A percentile compares a stretch with the other conserved stretches of the same genome.
Conservation (phyloP, 2,329 filamentous ascomycete species). For the Aspergillus ustus region DNA sequence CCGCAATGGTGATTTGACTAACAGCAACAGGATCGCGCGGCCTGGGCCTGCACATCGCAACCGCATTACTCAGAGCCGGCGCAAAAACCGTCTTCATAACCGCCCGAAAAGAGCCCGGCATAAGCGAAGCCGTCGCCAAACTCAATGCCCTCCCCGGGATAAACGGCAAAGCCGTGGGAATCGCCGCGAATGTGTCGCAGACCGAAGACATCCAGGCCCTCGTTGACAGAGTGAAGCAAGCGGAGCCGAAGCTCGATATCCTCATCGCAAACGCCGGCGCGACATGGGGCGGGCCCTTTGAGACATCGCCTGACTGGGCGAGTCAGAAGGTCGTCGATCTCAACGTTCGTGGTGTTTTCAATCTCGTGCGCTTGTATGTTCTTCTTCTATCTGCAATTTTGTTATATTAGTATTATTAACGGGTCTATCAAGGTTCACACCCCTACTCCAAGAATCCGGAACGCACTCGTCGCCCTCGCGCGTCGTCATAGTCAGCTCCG, state of each 20-base stretch:
- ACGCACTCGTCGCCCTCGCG: slow-evolving; percentile 7
- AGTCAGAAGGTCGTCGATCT: slow-evolving; percentile 18
- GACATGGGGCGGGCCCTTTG: slow-evolving; percentile 21
- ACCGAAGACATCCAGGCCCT: slow-evolving; percentile 17
- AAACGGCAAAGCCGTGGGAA: slow-evolving; percentile 15
- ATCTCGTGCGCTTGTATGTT: slow-evolving; percentile 17
- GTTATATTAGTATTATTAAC: background rate
- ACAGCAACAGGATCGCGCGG: slow-evolving; percentile 12
- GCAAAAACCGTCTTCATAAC: slow-evolving; percentile 20
- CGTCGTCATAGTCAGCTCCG: slow-evolving; percentile 19
- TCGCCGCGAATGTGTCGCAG: slow-evolving; percentile 14
- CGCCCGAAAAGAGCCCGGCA: slow-evolving; percentile 13
- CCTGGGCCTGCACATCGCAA: slow-evolving; percentile 19
- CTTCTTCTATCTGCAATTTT: background rate
- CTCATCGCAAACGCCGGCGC: slow-evolving; percentile 19
- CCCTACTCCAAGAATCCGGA: slow-evolving; percentile 12
- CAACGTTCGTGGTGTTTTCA: slow-evolving; percentile 20
- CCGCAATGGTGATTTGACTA: background rate
- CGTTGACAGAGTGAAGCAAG: slow-evolving; percentile 5
- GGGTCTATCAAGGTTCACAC: background rate
- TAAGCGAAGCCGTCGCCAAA: slow-evolving; percentile 12
- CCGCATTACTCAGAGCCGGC: slow-evolving; percentile 10
- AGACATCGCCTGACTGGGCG: slow-evolving; percentile 19
- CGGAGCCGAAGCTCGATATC: slow-evolving; percentile 15
- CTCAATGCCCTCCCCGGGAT: slow-evolving; percentile 18